phyloP scores from a whole-genome alignment of 257 asterid genomes.

The Solanum tarijense region DNA sequence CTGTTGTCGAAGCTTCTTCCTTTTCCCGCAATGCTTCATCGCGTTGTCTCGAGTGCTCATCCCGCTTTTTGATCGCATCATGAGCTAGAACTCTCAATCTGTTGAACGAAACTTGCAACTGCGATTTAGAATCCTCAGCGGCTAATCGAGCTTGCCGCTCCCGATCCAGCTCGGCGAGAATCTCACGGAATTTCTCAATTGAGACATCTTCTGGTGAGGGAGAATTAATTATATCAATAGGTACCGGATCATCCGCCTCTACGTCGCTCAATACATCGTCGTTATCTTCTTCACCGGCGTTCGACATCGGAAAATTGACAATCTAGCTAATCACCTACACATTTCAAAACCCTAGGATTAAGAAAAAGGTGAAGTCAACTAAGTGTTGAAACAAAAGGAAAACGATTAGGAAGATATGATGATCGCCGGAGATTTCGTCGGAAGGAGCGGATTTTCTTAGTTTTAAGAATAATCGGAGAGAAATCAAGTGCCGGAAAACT shows the following conservation, averaged over 20 bases:
- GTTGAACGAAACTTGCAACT: conserved; percentile 57
- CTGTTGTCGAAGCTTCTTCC: conserved; percentile 40
- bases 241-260: conserved; percentile 75
- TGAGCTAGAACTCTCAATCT: conserved; percentile 77
- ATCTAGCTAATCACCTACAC: background rate
- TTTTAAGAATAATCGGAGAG: background rate
- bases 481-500: background rate
- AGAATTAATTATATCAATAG: conserved; percentile 18
- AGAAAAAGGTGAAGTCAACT: background rate
- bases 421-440: background rate
- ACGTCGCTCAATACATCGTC: conserved; percentile 85
- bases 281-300: conserved; percentile 48
- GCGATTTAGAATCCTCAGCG: conserved; percentile 63
- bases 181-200: conserved; percentile 50
- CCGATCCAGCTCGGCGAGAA: conserved; percentile 75
- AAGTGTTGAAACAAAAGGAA: background rate
- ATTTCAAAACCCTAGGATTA: background rate
- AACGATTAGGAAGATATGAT: background rate
- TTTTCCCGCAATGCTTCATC: conserved; percentile 70
- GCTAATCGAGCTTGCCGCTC: conserved; percentile 69
- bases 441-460: background rate
- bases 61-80: conserved; percentile 83
- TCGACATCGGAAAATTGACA: conserved; percentile 27
- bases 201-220: conserved; percentile 41
- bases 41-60: conserved; percentile 66